These are phyloP conservation scores for Corynespora cassiicola DNA, from an alignment of 2,329 filamentous ascomycete genomes.

Conservation along the genomic window DNA sequence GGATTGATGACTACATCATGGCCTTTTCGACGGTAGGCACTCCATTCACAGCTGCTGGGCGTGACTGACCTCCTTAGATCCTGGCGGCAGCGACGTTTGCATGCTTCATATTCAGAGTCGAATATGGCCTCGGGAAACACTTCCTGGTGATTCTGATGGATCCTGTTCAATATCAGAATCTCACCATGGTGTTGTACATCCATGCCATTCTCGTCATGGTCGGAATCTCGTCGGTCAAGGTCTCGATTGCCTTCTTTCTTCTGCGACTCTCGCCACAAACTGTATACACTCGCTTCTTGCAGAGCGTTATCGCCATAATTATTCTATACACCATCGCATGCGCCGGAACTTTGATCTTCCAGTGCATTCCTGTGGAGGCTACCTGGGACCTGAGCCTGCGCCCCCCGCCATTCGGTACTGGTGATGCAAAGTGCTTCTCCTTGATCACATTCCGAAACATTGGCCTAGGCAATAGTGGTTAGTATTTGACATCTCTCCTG, in stretches of 20 bases:
- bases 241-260: constrained; percentile 56
- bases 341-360: constrained; percentile 55
- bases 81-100: constrained; percentile 30
- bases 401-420: constrained; percentile 32
- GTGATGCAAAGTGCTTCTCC: constrained; percentile 52
- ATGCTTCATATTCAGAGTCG: constrained; percentile 54
- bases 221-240: constrained; percentile 54
- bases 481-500: constrained; percentile 11
- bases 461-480: constrained; percentile 56
- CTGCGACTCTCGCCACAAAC: constrained; percentile 50
- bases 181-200: constrained; percentile 49
- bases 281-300: constrained; percentile 50
- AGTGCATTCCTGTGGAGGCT: constrained; percentile 54
- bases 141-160: constrained; percentile 41
- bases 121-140: constrained; percentile 58
- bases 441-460: constrained; percentile 50
- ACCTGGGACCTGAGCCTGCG: constrained; percentile 50
- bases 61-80: constrained; percentile 13
- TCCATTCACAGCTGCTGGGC: no score
- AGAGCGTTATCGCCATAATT: constrained; percentile 53
- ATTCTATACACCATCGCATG: constrained; percentile 51
- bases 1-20: constrained; percentile 59
- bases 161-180: constrained; percentile 37
- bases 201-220: constrained; percentile 56
- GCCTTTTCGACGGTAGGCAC: constrained; percentile 49